Percentiles rank a stretch among this genome's conserved stretches.
These are phyloP conservation scores for Penicillium fuscoglaucum DNA, from an alignment of 2,329 filamentous ascomycete genomes.

Conservation along the genomic window DNA sequence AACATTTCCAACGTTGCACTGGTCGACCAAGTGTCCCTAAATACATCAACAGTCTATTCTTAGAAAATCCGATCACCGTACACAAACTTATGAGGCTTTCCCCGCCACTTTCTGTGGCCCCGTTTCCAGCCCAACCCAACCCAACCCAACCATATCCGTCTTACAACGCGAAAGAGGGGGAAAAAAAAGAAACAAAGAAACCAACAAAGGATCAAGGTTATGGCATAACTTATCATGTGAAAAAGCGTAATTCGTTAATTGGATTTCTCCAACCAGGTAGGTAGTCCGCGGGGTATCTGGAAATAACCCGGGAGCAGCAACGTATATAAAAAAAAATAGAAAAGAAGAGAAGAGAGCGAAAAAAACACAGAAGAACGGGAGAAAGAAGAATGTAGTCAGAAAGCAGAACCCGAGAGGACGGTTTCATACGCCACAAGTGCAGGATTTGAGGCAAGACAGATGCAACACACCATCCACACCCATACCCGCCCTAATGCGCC, in stretches of 20 bases:
- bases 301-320: neutral
- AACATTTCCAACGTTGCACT: neutral
- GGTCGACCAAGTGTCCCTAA: neutral
- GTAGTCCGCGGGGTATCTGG: neutral
- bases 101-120: neutral
- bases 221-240: constrained; percentile 4
- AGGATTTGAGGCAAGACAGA: constrained; percentile 4
- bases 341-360: neutral
- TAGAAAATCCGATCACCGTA: neutral
- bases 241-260: constrained; percentile 5
- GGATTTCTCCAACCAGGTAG: neutral
- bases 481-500: constrained; percentile 14
- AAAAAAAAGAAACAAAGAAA: neutral
- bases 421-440: constrained; percentile 17
- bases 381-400: neutral
- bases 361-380: neutral
- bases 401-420: neutral
- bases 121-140: neutral
- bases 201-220: neutral
- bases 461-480: constrained; percentile 9
- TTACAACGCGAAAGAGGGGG: neutral
- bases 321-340: neutral
- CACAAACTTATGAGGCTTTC: neutral
- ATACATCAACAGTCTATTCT: neutral
- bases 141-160: neutral